A percentile compares a stretch with the other conserved stretches of the same genome.
phyloP scores from a whole-genome alignment of 768 basidiomycete genomes.

The Leccinum uliginosum region DNA sequence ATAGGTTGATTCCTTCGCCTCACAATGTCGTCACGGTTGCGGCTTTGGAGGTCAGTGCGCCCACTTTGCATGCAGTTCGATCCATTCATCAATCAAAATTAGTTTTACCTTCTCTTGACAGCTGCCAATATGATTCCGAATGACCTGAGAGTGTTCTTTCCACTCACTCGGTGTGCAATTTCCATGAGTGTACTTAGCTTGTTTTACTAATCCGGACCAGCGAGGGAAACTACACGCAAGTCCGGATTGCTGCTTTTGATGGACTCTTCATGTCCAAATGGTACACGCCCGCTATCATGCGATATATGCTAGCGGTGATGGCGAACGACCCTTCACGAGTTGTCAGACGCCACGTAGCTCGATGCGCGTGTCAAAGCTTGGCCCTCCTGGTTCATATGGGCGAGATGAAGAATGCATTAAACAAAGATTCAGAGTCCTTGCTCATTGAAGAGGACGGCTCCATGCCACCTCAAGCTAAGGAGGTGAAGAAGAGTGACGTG shows the following conservation, averaged over 20 bases:
- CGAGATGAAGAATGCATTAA: conserved; percentile 69
- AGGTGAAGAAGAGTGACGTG: conserved; percentile 76
- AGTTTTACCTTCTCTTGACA: conserved; percentile 81
- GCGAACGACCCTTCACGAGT: conserved; percentile 78
- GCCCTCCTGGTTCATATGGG: conserved; percentile 85
- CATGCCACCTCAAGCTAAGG: conserved; percentile 63
- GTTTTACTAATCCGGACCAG: conserved; percentile 37
- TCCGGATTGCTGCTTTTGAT: conserved; percentile 92
- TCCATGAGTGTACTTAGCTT: neutral
- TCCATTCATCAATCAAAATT: conserved; percentile 6
- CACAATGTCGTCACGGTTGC: conserved; percentile 94
- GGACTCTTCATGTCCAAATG: conserved; percentile 86
- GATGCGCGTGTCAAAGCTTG: conserved; percentile 80
- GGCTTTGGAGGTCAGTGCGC: conserved; percentile 72
- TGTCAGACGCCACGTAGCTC: conserved; percentile 83
- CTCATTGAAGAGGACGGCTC: conserved; percentile 86
- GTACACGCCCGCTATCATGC: conserved; percentile 80
- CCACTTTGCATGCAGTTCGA: neutral
- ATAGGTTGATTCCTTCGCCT: conserved; percentile 88
- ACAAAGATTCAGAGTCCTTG: conserved; percentile 69
- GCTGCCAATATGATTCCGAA: conserved; percentile 74
- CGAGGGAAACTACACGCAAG: conserved; percentile 90
- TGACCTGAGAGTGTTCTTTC: conserved; percentile 75
- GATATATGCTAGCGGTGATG: conserved; percentile 84
- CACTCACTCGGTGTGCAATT: conserved; percentile 72